Evolutionary conservation across 78 protist species (phyloP), one percentile per base, ranked within the genome.

Genomic region (Dictyostelium capitatum): DNA sequence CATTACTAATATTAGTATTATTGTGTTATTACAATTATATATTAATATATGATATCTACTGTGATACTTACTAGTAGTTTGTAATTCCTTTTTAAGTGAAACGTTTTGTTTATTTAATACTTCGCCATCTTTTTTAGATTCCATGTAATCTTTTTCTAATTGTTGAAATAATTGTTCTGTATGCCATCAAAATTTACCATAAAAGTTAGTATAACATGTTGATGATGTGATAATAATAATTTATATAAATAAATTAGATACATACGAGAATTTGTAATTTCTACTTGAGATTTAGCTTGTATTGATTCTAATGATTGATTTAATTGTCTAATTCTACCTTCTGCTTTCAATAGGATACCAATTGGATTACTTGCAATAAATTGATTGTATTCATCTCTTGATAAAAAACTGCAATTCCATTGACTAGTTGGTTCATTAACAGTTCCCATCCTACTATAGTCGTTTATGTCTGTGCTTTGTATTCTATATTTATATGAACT

Each of bases 161-260:
- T 87, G 92, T 87, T 87, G 92, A 77, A 87, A 87, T 74, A 87
- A 32, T 87, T 87, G 92, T 19, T 87, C 92, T 87, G 6, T 32
- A 43, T 19, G 6, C 0, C 32, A 30, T 19, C 8, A 56, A 6
- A 56, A 17, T 17, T 10, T 19, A 54, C 19, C 6, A 56, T 0
- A 56, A 20, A 56, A 15, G n/a, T 56, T 17, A 37, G 53, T 19
- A 37, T 37, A 1, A 37, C 43, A 37, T 3, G 43, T n/a, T 37
- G 43, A 37, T 37, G 56, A 4, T 8, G 56, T 4, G 15, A 51
- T 51, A 4, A 8, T 8, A 4, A 62, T 6, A 6, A 62, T 17
- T 7, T 19, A 62, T 6, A 62, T 17, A 62, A 19, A 17, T 23
- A 7, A 62, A 7, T 2, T 17, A n/a, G 8, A 73, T 28, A 64